Evolutionary conservation across 23 red algal species (phyloP), one percentile per base, ranked within the genome.

Genomic region (Agarophyton chilense): DNA sequence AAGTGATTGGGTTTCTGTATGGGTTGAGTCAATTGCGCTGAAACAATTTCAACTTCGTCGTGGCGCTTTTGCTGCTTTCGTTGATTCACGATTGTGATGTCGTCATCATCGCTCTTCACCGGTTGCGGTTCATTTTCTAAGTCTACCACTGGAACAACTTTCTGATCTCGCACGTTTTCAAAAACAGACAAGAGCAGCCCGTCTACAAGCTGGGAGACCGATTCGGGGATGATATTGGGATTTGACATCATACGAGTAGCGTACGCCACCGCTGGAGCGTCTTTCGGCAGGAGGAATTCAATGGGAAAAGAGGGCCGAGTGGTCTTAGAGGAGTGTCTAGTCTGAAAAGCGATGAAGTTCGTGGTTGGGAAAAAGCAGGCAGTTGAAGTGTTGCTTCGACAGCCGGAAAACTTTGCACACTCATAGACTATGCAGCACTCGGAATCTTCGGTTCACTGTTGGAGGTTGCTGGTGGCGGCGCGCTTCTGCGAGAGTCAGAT

Each of bases 1-100:
- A 18, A 19, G 13, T 17, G 36, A 36, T 18, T 42, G 18, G 64
- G 38, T 40, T 40, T 42, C 34, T 33, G 64, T 21, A 42, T 40
- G 6, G 64, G 64, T 9, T 70, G 64, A 42, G 38, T 70, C 21
- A 70, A 39, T 5, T 70, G 64, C 38, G 2, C 64, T 40, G 34
- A 70, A 70, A 70, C 64, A 42, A 70, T 70, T 70, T 70, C 34
- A 42, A 70, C 28, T 10, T 42, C 64, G 16, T 70, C 64, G 19
- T 40, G 32, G 34, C 14, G 16, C 9, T 35, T 12, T 34, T 34
- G 61, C 7, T 32, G 34, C 29, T 38, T 35, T 24, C 24, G 26
- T 38, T 66, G 12, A 11, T 66, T 38, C 12, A 35, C 34, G 61
- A 66, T 17, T 16, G 34, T 38, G 1, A 66, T 34, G 24, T 35